Base-by-base conservation (phyloP, 257 asterid genomes). In the Nicotiana obtusifolia region DNA sequence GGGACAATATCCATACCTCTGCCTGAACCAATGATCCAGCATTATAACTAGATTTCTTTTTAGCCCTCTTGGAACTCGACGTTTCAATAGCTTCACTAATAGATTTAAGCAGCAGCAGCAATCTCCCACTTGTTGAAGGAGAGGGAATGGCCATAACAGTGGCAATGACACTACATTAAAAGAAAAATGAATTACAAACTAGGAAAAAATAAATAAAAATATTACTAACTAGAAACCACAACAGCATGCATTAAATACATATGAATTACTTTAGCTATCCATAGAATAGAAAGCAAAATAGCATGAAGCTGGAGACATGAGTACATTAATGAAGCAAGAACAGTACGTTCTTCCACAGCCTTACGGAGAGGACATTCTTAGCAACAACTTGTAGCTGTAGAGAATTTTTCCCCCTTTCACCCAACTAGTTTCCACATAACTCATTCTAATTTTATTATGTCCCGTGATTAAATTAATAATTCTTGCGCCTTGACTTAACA, bases 21-120 rank as follows among this genome's bases (percentile, higher is more conserved):
- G 91, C 97, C 84, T 90, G 92, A 78, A 96, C 90, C 68, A 91
- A 89, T 78, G 96, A 92, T 76, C 98, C 98, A 77, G 90, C 87
- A 83, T 83, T 90, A 89, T 89, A 88, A 83, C 87, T 82, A 79
- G 88, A 89, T 65, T 88, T 94, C 89, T 89, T 95, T 86, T 88
- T 92, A 24, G 97, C 91, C 56, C 97, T 90, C 87, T 94, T 96
- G 79, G 92, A 89, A 84, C 90, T 89, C 62, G 97, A 90, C 77
- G 93, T 86, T 81, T 86, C 97, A 81, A 71, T 66, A 60, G 85
- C 90, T 68, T 91, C 92, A 83, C 91, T 77, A 28, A 85, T 82
- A 80, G 94, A 90, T 64, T 91, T 90, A 75, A 92, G 95, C 79
- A 91, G 88, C 89, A 96, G 83, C 64, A 96, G 91, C 87, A 94